Evolutionary conservation across 495 filamentous ascomycete genomes (phyloP).

Genomic region (Xylaria sp.): DNA sequence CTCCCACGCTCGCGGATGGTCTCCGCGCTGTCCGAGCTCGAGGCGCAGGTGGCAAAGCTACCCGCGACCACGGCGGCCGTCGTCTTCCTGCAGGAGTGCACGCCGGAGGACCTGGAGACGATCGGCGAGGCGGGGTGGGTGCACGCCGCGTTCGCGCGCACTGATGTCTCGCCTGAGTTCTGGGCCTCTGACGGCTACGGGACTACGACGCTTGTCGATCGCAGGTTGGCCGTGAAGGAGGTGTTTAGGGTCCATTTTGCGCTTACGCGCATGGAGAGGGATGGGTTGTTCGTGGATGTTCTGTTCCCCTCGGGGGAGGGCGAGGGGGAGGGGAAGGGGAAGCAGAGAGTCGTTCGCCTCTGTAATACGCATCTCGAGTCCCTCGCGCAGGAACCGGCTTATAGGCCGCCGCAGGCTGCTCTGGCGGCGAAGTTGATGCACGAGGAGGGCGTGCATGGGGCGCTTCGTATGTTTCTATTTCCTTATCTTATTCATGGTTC

Average conservation of each 20-base stretch:
- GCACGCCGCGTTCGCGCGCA: conserved; percentile 51
- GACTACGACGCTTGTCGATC: conserved; percentile 59
- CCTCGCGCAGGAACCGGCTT: conserved; percentile 47
- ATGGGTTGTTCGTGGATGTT: conserved; percentile 59
- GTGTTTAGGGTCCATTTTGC: conserved; percentile 57
- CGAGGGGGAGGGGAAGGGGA: conserved; percentile 24
- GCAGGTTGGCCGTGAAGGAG: conserved; percentile 42
- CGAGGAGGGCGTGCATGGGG: conserved; percentile 36
- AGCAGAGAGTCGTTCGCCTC: conserved; percentile 45
- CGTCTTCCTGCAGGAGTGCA: conserved; percentile 62
- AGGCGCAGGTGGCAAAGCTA: conserved; percentile 24
- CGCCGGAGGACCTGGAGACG: conserved; percentile 46
- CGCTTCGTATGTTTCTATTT: conserved; percentile 29
- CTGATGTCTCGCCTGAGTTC: conserved; percentile 46
- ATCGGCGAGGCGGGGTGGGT: conserved; percentile 54
- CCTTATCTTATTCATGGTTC: not conserved
- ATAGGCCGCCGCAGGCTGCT: conserved; percentile 53
- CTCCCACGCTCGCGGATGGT: conserved; percentile 49
- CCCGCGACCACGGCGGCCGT: conserved; percentile 38
- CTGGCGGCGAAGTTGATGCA: conserved; percentile 50
- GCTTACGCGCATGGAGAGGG: conserved; percentile 53
- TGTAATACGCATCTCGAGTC: conserved; percentile 65
- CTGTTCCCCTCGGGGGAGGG: conserved; percentile 27
- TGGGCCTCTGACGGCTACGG: conserved; percentile 52
- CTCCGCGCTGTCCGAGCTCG: conserved; percentile 51